phyloP scores from a whole-genome alignment of 2,329 filamentous ascomycete genomes.

The Sporothrix protearum region DNA sequence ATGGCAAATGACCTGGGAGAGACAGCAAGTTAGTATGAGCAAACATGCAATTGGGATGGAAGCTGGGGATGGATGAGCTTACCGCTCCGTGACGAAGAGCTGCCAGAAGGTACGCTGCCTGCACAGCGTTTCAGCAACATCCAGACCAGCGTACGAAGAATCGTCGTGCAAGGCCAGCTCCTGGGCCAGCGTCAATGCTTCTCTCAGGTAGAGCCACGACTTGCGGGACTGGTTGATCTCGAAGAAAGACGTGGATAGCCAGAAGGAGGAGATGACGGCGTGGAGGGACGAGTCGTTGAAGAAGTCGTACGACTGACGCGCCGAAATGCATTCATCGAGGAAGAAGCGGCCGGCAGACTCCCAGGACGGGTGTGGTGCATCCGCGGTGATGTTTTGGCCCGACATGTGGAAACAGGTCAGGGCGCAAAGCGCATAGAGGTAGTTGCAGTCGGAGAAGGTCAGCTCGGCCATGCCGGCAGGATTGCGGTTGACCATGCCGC shows the following conservation, averaged over 20 bases:
- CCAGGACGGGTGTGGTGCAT: conserved; percentile 42
- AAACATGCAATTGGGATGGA: neutral
- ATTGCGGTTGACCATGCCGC: conserved; percentile 46
- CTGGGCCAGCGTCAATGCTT: conserved; percentile 58
- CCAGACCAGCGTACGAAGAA: conserved; percentile 47
- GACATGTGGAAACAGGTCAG: conserved; percentile 51
- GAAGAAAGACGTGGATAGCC: conserved; percentile 58
- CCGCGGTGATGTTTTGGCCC: conserved; percentile 41
- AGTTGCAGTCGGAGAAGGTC: conserved; percentile 41
- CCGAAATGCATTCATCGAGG: conserved; percentile 55
- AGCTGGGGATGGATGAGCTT: conserved; percentile 20
- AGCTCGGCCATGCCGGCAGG: conserved; percentile 39
- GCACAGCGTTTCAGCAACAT: conserved; percentile 51
- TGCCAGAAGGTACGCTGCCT: conserved; percentile 59
- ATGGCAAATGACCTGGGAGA: conserved; percentile 57
- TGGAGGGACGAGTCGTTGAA: conserved; percentile 52
- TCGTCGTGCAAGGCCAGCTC: conserved; percentile 59
- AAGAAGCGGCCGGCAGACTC: conserved; percentile 53
- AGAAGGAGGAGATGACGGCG: conserved; percentile 61
- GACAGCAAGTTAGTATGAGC: neutral
- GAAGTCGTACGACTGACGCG: conserved; percentile 55
- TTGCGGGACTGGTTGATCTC: conserved; percentile 59
- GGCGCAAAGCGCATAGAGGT: conserved; percentile 56
- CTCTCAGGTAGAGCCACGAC: conserved; percentile 59
- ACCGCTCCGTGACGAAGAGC: conserved; percentile 60